Conservation (phyloP, 129 eudicot genomes). For the Escallonia herrerae region DNA sequence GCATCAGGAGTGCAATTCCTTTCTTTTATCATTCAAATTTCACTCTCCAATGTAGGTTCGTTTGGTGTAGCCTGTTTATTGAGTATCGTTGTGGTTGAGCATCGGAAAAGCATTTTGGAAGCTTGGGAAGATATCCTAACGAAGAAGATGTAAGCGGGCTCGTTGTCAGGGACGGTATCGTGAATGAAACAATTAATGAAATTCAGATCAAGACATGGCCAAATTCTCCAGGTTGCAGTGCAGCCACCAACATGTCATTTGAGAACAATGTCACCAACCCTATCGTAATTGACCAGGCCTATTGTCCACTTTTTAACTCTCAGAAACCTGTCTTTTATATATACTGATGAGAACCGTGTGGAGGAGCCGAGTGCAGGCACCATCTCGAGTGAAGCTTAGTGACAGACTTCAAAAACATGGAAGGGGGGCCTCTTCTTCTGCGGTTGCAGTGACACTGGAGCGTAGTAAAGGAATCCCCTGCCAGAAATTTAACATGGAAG, state of each 20-base stretch:
- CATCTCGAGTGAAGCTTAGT: conserved; percentile 17
- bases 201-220: conserved; percentile 25
- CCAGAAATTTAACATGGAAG: conserved; percentile 11
- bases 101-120: neutral
- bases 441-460: neutral
- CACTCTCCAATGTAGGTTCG: no score
- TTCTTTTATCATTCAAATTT: neutral
- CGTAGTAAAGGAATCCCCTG: conserved; percentile 16
- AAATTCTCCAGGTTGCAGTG: conserved; percentile 17
- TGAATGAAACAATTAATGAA: conserved; percentile 16
- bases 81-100: neutral
- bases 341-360: no score
- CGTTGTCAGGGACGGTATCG: conserved; percentile 10
- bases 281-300: conserved; percentile 17
- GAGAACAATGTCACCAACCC: conserved; percentile 8
- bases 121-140: conserved; percentile 10
- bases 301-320: conserved; percentile 19
- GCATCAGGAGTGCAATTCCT: neutral
- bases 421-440: no score
- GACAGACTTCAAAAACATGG: conserved; percentile 14
- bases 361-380: neutral
- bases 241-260: conserved; percentile 14
- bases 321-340: no score
- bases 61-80: no score
- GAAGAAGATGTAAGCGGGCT: conserved; percentile 23